phyloP scores from a whole-genome alignment of 306 rosid species.

The Spatholobus suberectus region DNA sequence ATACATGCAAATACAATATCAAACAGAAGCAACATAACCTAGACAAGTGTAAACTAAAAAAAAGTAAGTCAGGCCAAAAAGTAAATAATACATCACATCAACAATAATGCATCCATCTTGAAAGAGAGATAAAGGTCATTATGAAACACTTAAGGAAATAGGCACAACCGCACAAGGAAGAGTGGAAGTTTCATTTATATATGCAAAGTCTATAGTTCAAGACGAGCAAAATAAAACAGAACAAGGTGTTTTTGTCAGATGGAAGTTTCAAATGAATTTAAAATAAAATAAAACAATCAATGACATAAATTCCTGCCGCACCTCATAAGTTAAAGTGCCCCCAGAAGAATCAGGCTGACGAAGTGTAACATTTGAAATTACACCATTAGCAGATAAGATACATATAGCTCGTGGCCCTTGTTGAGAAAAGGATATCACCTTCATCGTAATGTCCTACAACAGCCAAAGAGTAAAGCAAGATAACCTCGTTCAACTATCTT shows the following conservation, averaged over 20 bases:
- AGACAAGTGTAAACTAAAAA: background rate
- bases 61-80: background rate
- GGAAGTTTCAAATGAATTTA: background rate
- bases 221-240: conserved; percentile 1
- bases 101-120: background rate
- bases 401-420: conserved; percentile 90
- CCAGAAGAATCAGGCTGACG: conserved; percentile 85
- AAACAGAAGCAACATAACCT: background rate
- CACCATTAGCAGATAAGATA: conserved; percentile 79
- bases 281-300: conserved; percentile 12
- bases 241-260: background rate
- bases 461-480: conserved; percentile 40
- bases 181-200: background rate
- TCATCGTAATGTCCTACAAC: conserved; percentile 75
- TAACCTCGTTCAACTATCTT: conserved; percentile 28
- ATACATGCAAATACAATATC: background rate
- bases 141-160: background rate
- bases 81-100: background rate
- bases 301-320: conserved; percentile 37
- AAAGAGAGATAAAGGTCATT: conserved; percentile 15
- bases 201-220: background rate
- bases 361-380: conserved; percentile 75
- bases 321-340: conserved; percentile 81
- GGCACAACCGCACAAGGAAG: background rate
- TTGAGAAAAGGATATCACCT: conserved; percentile 74